phyloP scores from a whole-genome alignment of 2,329 filamentous ascomycete species.

The Chrysosporium queenslandicum region DNA sequence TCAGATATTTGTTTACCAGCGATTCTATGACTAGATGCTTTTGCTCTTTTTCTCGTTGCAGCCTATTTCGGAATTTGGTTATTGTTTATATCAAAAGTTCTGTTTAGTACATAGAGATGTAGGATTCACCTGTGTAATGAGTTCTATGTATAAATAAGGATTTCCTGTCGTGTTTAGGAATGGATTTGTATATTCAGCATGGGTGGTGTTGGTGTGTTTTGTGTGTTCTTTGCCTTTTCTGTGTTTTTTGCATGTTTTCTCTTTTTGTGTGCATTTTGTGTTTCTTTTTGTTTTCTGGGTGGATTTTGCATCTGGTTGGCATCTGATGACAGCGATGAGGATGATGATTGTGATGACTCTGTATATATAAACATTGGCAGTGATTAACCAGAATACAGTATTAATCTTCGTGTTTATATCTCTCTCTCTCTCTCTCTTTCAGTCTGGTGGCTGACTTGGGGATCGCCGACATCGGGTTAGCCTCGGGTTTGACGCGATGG shows the following conservation, averaged over 20 bases:
- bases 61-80: background rate
- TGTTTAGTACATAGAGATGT: constrained; percentile 11
- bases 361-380: background rate
- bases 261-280: constrained; percentile 16
- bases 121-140: constrained; percentile 11
- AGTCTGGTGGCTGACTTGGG: no score
- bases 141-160: constrained; percentile 9
- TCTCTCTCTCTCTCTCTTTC: background rate
- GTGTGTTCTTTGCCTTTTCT: constrained; percentile 5
- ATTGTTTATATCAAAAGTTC: constrained; percentile 12
- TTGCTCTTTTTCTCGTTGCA: background rate
- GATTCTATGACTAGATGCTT: constrained; percentile 3
- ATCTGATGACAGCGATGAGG: background rate
- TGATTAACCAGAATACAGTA: no score
- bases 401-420: no score
- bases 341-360: constrained; percentile 4
- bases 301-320: background rate
- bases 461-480: no score
- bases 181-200: constrained; percentile 10
- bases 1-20: background rate
- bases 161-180: background rate
- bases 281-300: constrained; percentile 10
- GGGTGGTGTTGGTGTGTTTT: constrained; percentile 8
- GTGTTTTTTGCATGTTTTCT: constrained; percentile 14
- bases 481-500: no score